Evolutionary conservation across 2,329 filamentous ascomycete genomes (phyloP).

Genomic region (Piedraia hortae): DNA sequence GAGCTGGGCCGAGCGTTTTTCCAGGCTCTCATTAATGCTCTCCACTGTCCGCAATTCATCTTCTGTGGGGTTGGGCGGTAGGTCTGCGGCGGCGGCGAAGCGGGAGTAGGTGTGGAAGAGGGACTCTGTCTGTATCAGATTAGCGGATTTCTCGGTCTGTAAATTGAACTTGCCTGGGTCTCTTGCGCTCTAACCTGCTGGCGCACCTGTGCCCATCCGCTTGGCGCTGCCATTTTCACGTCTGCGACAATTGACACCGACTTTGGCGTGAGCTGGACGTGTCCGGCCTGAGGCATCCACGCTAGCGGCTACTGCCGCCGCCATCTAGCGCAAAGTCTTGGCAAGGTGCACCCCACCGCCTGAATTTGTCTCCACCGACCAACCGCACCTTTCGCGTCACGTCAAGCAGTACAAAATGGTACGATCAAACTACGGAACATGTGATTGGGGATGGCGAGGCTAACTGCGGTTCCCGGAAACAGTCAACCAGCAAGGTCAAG

Average conservation of each 20-base stretch:
- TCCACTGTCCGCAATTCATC: constrained; percentile 58
- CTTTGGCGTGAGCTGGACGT: too few species aligned
- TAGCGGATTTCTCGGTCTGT: neutral
- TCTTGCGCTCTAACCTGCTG: constrained; percentile 76
- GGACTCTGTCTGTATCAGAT: constrained; percentile 41
- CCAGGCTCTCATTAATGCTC: constrained; percentile 59
- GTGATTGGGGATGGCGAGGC: constrained; percentile 2
- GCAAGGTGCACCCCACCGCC: too few species aligned
- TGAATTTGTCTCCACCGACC: too few species aligned
- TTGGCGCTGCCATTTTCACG: constrained; percentile 17
- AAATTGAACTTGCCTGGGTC: constrained; percentile 38
- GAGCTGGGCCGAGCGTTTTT: constrained; percentile 63
- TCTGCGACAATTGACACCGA: constrained; percentile 1
- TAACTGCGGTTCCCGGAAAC: constrained; percentile 2
- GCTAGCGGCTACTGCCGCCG: too few species aligned
- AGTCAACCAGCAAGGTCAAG: constrained; percentile 61
- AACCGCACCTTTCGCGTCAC: constrained; percentile 4
- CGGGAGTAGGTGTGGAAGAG: constrained; percentile 71
- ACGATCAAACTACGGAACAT: neutral
- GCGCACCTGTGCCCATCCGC: constrained; percentile 69
- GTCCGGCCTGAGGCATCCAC: too few species aligned
- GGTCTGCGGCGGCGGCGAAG: constrained; percentile 52
- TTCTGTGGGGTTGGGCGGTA: constrained; percentile 57
- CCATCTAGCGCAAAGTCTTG: too few species aligned
- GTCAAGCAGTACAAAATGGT: too few species aligned